Percentiles rank a stretch among this genome's conserved stretches.
These are phyloP conservation scores for Carex pumila DNA, from an alignment of 176 grass and related monocot genomes.

Conservation along the genomic window DNA sequence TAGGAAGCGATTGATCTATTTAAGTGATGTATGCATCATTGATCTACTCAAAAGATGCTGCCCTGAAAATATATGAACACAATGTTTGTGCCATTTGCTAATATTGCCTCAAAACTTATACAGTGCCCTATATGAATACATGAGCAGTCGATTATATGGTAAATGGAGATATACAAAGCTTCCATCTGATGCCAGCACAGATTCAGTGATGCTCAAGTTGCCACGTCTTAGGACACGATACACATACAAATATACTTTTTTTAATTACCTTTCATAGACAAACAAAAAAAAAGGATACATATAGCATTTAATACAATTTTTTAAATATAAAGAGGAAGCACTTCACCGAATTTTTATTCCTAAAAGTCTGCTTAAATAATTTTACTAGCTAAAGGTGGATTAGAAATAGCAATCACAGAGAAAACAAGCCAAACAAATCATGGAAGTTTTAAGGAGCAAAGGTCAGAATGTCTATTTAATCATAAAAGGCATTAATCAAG, in stretches of 20 bases:
- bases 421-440: not conserved
- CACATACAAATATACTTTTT: not conserved
- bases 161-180: not conserved
- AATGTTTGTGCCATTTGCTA: not conserved
- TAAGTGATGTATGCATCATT: not conserved
- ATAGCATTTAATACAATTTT: no score
- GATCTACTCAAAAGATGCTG: not conserved
- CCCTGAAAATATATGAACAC: not conserved
- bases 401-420: not conserved
- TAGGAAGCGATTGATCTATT: not conserved
- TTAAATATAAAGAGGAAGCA: not conserved
- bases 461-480: not conserved
- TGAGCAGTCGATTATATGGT: not conserved
- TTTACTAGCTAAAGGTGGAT: not conserved
- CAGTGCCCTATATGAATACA: not conserved
- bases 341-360: not conserved
- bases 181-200: not conserved
- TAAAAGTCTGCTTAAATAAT: not conserved
- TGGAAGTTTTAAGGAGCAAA: not conserved
- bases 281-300: not conserved
- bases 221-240: not conserved
- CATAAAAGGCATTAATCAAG: not conserved
- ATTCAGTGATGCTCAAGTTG: not conserved
- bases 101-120: not conserved
- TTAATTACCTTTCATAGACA: not conserved